Evolutionary conservation across 495 filamentous ascomycete genomes (phyloP), one percentile per base, ranked within the genome.

Genomic region (Aspergillus baeticus): DNA sequence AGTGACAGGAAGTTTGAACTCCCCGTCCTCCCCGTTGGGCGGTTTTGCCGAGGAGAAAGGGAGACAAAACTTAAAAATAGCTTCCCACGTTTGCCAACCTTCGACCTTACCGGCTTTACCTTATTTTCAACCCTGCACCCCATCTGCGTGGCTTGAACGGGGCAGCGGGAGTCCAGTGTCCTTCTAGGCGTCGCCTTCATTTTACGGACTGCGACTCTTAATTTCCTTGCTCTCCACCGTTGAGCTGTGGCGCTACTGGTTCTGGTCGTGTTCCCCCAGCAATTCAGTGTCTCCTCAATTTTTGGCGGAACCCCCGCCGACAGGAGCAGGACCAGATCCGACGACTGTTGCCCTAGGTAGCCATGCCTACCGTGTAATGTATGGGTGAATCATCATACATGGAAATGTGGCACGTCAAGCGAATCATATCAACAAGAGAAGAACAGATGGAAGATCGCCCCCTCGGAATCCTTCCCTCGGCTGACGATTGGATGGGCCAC

Each of bases 381-480:
- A 29, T 8, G 26, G 26, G 8, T 29, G 26, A 29, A 29, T 29
- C 26, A 29, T 29, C 26, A 29, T 29, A 29, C 26, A 29, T 29
- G 26, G 26, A 29, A 29, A 29, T 29, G 26, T 41, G 38, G 17
- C 13, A 17, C 11, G n/a, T 8, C n/a, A 41, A 17, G 17, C 38
- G 38, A 41, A 41, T 41, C 38, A 41, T 14, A 34, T 34, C 6
- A 17, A 31, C 46, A 36, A 14, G 17, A 17, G 23, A 47, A 31
- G 41, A 33, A 15, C 23, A 44, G 51, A 37, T 48, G 52, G 60
- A 63, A 48, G 60, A 63, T 63, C 60, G 41, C 37, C 50, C 51
- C 42, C 50, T 61, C 54, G 59, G 59, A 62, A 58, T 57, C 45
- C 45, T 49, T 49, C 22, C 54, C 51, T 55, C 51, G 51, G 55